phyloP scores from a whole-genome alignment of 805 yeast species.

The Saccharomycopsis capsularis region DNA sequence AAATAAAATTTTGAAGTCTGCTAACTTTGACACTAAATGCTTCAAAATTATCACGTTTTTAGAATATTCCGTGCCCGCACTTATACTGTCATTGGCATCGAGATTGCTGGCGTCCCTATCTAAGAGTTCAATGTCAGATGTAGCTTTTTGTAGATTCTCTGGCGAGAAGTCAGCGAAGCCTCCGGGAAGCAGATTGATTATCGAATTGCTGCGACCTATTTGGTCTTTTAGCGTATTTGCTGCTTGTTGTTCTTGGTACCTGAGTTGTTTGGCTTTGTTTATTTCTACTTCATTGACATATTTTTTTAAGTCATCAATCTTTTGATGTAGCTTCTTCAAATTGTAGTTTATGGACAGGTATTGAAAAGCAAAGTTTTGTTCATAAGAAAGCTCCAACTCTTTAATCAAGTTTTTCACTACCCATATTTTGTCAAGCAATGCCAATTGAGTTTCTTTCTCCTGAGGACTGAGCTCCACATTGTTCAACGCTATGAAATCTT shows the following conservation, averaged over 20 bases:
- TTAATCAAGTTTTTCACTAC: constrained; percentile 15
- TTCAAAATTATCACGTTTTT: constrained; percentile 1
- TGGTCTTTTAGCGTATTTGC: background rate
- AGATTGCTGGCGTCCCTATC: background rate
- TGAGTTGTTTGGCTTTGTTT: background rate
- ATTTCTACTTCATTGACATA: constrained; percentile 4
- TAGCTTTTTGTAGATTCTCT: background rate
- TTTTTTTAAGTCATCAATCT: constrained; percentile 6
- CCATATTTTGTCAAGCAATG: constrained; percentile 19
- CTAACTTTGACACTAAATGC: background rate
- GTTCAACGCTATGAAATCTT: no score
- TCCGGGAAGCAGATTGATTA: constrained; percentile 2
- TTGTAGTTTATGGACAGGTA: constrained; percentile 13
- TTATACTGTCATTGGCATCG: background rate
- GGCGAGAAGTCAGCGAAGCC: constrained; percentile 6
- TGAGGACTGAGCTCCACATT: no score
- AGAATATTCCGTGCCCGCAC: no score
- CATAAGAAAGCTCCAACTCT: constrained; percentile 14
- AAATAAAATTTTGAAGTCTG: background rate
- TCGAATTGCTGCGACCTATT: background rate
- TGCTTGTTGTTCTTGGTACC: background rate
- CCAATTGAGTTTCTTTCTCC: constrained; percentile 5
- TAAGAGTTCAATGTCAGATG: background rate
- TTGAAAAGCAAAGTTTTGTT: constrained; percentile 8
- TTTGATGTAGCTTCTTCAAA: constrained; percentile 12